Evolutionary conservation across 2,329 filamentous ascomycete genomes (phyloP).

Genomic region (Aspergillus thermomutatus): DNA sequence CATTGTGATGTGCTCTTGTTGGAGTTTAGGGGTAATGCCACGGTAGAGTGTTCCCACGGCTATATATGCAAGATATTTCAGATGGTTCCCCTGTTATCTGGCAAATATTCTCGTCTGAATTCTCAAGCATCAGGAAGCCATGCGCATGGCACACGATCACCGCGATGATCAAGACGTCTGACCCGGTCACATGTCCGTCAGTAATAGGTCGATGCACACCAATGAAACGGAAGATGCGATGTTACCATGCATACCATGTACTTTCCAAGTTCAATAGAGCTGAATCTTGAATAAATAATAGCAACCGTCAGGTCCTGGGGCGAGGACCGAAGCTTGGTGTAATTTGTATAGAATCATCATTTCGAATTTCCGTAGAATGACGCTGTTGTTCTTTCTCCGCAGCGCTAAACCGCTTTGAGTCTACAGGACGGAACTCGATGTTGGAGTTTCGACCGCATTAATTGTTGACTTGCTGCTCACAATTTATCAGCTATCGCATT

Average conservation of each 20-base stretch:
- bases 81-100: neutral
- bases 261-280: neutral
- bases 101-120: neutral
- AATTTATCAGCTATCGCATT: neutral
- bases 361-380: neutral
- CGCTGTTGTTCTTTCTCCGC: constrained; percentile 12
- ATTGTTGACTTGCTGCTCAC: neutral
- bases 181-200: constrained; percentile 17
- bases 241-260: neutral
- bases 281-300: neutral
- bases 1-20: constrained; percentile 17
- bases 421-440: neutral
- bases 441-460: constrained; percentile 5
- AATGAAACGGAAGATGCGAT: neutral
- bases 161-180: constrained; percentile 15
- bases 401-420: constrained; percentile 17
- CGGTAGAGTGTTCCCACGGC: neutral
- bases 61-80: neutral
- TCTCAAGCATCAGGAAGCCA: neutral
- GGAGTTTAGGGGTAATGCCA: neutral
- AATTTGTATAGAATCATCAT: neutral
- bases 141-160: constrained; percentile 3
- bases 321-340: neutral
- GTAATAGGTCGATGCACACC: neutral
- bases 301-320: neutral